Evolutionary conservation across 2,329 filamentous ascomycete genomes (phyloP), one percentile per base, ranked within the genome.

Genomic region (Scedosporium dehoogii): DNA sequence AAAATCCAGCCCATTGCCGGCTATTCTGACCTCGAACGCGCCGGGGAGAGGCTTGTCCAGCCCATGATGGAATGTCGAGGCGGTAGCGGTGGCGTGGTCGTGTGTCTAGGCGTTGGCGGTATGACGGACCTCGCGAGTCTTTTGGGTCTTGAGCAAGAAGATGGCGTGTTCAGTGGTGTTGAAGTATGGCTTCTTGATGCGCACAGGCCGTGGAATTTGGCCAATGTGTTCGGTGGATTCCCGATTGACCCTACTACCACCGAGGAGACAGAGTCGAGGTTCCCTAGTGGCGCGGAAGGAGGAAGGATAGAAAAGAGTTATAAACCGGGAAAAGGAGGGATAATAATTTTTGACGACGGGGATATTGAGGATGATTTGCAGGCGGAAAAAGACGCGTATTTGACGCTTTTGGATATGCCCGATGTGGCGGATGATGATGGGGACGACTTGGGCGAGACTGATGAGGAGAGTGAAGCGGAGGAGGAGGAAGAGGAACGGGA

Each of bases 121-220:
- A 85, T 96, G 76, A 88, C 96, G 5, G 93, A 97, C 73, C 78
- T 99, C 66, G 89, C 89, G 42, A 85, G 88, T 38, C 82, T 93
- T 38, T 77, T 99, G 12, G 90, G 90, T 0, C 79, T 97, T 63
- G 87, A 89, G 64, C 74, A 77, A 58, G 86, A 88, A 29, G 83
- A 85, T n/a, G 80, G 81, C 9, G 79, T 86, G 59, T 88, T 90
- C 75, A 86, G 88, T 44, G 90, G 90, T n/a, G 90, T 97, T 1
- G 92, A 97, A 72, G 89, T 97, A 38, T 99, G 94, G 94, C 83
- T 97, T 10, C 81, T 97, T 64, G 94, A 99, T 75, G 86, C 93
- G 29, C 85, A 94, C 73, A 82, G 94, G 64, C 94, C 94, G 14
- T 97, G 93, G 92, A 97, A 99, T 72, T 73, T 99, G 70, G 86